phyloP scores from a whole-genome alignment of 2,329 filamentous ascomycete genomes.

The Didymella sp. region DNA sequence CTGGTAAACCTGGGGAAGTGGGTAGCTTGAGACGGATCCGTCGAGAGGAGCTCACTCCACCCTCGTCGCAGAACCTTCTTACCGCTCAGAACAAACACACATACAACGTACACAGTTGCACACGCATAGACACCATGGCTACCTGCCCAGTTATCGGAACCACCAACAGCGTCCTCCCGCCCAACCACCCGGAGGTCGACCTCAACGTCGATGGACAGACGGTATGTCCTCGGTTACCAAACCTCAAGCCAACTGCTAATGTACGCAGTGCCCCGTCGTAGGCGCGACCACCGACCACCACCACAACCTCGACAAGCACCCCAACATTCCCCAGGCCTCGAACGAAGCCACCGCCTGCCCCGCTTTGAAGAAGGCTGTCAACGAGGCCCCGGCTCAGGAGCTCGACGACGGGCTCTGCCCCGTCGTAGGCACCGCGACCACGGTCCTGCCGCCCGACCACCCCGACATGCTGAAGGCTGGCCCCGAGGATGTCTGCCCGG shows the following conservation, averaged over 20 bases:
- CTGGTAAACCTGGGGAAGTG: conserved; percentile 14
- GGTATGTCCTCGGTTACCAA: too few species aligned
- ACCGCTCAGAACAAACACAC: neutral
- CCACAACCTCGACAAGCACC: conserved; percentile 53
- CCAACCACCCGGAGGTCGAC: conserved; percentile 53
- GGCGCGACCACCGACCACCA: conserved; percentile 56
- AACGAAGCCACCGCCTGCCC: conserved; percentile 51
- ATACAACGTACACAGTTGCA: neutral
- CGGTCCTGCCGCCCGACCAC: conserved; percentile 53
- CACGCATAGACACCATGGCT: conserved; percentile 23
- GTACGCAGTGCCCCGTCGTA: conserved; percentile 51
- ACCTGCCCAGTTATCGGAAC: conserved; percentile 52
- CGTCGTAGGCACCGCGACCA: conserved; percentile 53
- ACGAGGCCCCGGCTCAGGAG: conserved; percentile 44
- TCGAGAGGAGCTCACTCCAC: conserved; percentile 10
- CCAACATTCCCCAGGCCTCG: conserved; percentile 38
- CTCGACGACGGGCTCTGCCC: conserved; percentile 55
- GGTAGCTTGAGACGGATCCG: conserved; percentile 12
- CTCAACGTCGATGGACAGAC: conserved; percentile 49
- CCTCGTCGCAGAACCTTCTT: conserved; percentile 6
- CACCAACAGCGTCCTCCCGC: conserved; percentile 54
- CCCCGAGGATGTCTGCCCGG: conserved; percentile 51
- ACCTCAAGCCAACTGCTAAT: too few species aligned
- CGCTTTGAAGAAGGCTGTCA: conserved; percentile 50
- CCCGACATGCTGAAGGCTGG: conserved; percentile 50